Conservation (phyloP, 2,329 filamentous ascomycete genomes). For the Alternaria arbusti region DNA sequence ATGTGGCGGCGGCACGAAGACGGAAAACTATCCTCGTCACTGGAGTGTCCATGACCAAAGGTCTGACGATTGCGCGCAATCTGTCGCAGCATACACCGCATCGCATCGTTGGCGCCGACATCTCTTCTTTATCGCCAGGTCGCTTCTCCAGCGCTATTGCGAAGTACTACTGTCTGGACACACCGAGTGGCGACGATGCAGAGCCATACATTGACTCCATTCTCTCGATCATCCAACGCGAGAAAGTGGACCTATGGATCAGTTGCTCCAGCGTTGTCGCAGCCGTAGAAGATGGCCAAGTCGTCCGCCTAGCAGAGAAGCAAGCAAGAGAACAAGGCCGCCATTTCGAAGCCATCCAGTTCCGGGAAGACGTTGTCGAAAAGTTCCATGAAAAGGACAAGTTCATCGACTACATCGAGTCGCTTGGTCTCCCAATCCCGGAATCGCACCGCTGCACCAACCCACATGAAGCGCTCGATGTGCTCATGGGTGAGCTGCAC, state of each 20-base stretch:
- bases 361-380: conserved; percentile 62
- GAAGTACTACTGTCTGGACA: conserved; percentile 60
- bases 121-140: conserved; percentile 48
- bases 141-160: conserved; percentile 65
- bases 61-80: conserved; percentile 68
- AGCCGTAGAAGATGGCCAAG: conserved; percentile 70
- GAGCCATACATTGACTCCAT: conserved; percentile 64
- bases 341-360: conserved; percentile 68
- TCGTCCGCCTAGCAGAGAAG: conserved; percentile 58
- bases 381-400: conserved; percentile 69
- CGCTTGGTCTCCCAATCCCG: conserved; percentile 50
- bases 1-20: conserved; percentile 28
- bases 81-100: conserved; percentile 69
- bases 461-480: conserved; percentile 58
- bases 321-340: conserved; percentile 58
- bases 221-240: conserved; percentile 63
- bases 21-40: conserved; percentile 70
- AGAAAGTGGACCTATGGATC: conserved; percentile 74
- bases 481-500: conserved; percentile 51
- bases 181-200: conserved; percentile 41
- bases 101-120: conserved; percentile 74
- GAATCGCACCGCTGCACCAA: conserved; percentile 61
- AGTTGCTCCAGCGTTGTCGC: conserved; percentile 73
- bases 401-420: conserved; percentile 66
- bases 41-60: conserved; percentile 75